Percentiles rank a stretch among this genome's conserved stretches.
phyloP scores from a whole-genome alignment of 1,284 basidiomycete species.

The Ceratobasidium sp. region DNA sequence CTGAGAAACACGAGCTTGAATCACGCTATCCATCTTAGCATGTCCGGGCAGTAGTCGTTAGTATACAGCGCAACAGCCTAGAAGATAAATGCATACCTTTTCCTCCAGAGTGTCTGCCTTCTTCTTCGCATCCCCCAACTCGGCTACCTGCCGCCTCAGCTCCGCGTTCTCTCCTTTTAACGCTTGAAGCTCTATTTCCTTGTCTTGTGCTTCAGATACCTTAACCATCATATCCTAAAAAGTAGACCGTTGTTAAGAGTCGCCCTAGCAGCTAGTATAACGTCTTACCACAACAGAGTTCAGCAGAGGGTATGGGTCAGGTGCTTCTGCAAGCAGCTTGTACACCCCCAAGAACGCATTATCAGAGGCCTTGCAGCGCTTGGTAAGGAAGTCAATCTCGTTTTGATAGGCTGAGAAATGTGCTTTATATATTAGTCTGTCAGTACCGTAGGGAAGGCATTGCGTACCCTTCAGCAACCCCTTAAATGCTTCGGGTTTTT shows the following conservation, averaged over 20 bases:
- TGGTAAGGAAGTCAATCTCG: conserved; percentile 95
- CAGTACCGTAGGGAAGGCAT: conserved; percentile 15
- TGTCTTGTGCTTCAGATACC: conserved; percentile 78
- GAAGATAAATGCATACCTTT: conserved; percentile 67
- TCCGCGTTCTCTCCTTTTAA: conserved; percentile 83
- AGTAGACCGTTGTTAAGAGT: neutral
- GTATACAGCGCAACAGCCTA: neutral
- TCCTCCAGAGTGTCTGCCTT: conserved; percentile 84
- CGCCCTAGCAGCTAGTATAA: neutral
- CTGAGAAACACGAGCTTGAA: conserved; percentile 83
- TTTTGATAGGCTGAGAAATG: conserved; percentile 82
- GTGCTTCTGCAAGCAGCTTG: conserved; percentile 92
- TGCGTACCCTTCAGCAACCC: conserved; percentile 80
- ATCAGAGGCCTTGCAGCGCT: conserved; percentile 89
- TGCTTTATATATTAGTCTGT: conserved; percentile 26
- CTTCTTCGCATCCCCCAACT: conserved; percentile 79
- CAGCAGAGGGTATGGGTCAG: conserved; percentile 95
- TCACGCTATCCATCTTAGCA: conserved; percentile 86
- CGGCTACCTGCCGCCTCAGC: conserved; percentile 74
- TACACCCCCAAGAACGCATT: conserved; percentile 94
- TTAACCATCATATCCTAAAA: conserved; percentile 87
- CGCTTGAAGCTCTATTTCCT: conserved; percentile 76
- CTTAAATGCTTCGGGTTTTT: conserved; percentile 88
- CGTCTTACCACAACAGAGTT: conserved; percentile 86
- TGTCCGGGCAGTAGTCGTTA: neutral